phyloP scores from a whole-genome alignment of 441 rosid species.

The Pelargonium fulgidum region DNA sequence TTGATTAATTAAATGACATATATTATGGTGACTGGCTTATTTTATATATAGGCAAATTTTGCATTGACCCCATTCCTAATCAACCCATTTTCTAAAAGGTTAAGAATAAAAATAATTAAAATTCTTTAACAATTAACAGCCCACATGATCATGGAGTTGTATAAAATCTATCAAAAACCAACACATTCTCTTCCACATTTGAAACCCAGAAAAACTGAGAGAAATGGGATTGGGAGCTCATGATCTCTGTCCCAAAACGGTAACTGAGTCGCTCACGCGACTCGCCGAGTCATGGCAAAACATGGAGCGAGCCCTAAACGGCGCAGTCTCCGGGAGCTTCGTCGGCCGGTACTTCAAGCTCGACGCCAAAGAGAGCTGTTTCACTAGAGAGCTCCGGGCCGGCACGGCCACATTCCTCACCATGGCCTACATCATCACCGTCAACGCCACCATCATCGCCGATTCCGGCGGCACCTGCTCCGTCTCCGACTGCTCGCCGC shows the following conservation, averaged over 20 bases:
- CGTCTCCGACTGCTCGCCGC: slow-evolving; percentile 41
- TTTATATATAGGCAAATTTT: too few relatives aligned
- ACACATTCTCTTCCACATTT: too few relatives aligned
- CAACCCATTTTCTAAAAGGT: too few relatives aligned
- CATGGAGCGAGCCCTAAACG: slow-evolving; percentile 48
- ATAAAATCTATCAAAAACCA: too few relatives aligned
- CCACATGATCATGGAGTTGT: too few relatives aligned
- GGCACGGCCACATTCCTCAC: slow-evolving; percentile 84
- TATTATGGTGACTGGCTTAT: too few relatives aligned
- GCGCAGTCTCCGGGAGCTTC: slow-evolving; percentile 44
- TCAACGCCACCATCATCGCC: slow-evolving; percentile 69
- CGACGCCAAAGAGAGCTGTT: slow-evolving; percentile 50
- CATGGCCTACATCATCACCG: slow-evolving; percentile 81
- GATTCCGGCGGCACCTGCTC: slow-evolving; percentile 81
- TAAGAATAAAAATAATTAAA: too few relatives aligned
- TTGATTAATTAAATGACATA: too few relatives aligned
- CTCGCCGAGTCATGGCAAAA: slow-evolving; percentile 30
- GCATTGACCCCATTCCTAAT: too few relatives aligned
- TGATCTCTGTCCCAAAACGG: slow-evolving; percentile 23
- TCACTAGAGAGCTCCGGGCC: slow-evolving; percentile 81
- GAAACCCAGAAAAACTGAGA: too few relatives aligned
- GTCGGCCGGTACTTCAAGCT: slow-evolving; percentile 64
- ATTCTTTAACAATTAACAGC: too few relatives aligned
- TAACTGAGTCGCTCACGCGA: slow-evolving; percentile 18
- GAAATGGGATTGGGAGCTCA: too few relatives aligned